phyloP scores from a whole-genome alignment of 2,329 filamentous ascomycete species.

The Arachnopeziza araneosa region DNA sequence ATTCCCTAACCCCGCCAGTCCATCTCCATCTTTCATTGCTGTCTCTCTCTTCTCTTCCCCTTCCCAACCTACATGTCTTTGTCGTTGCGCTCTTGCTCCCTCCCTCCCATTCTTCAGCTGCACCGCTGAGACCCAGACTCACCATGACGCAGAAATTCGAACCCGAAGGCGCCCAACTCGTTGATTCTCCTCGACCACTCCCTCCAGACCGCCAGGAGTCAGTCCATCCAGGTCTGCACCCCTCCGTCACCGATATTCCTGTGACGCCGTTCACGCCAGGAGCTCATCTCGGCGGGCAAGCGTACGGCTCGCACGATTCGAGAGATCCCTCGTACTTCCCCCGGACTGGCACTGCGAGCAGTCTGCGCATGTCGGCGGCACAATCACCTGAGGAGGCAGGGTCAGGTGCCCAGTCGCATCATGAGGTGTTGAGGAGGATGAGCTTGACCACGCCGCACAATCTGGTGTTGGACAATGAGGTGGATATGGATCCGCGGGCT shows the following conservation, averaged over 20 bases:
- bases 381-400: constrained; percentile 26
- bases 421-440: constrained; percentile 40
- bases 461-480: constrained; percentile 39
- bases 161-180: constrained; percentile 10
- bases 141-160: constrained; percentile 15
- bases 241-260: constrained; percentile 24
- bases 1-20: not conserved
- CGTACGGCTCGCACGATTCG: constrained; percentile 2
- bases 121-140: constrained; percentile 1
- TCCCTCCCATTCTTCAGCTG: not conserved
- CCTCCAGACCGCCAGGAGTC: constrained; percentile 15
- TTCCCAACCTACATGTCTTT: not conserved
- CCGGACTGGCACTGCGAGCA: constrained; percentile 10
- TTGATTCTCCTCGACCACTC: constrained; percentile 18
- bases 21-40: not conserved
- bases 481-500: constrained; percentile 46
- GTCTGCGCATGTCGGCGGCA: constrained; percentile 17
- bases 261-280: constrained; percentile 24
- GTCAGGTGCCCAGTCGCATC: constrained; percentile 33
- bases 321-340: constrained; percentile 24
- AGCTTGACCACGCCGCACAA: constrained; percentile 34
- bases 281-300: constrained; percentile 20
- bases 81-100: not conserved
- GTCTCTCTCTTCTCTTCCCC: not conserved
- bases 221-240: constrained; percentile 25